Conservation (phyloP, 1,284 basidiomycete species). For the Hortiboletus rubellus region DNA sequence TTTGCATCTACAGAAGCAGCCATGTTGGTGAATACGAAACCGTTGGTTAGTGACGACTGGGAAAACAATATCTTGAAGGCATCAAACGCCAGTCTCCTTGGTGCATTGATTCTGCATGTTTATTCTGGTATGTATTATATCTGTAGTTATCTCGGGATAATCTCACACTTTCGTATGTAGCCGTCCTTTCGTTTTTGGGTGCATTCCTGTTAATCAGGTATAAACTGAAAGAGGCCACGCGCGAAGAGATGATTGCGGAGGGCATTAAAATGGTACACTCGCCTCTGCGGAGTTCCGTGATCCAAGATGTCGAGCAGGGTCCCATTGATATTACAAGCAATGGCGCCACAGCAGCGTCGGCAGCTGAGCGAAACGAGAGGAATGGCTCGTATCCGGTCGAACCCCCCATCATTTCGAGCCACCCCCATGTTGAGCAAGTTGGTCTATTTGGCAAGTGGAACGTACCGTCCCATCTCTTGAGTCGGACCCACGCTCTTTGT, state of each 20-base stretch:
- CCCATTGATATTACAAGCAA: not conserved
- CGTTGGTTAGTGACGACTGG: conserved; percentile 9
- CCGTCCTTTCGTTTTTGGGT: conserved; percentile 56
- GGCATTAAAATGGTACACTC: conserved; percentile 24
- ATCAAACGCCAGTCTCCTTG: conserved; percentile 49
- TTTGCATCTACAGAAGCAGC: conserved; percentile 59
- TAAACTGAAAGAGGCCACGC: conserved; percentile 52
- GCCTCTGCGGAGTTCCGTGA: conserved; percentile 10
- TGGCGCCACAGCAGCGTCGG: not conserved
- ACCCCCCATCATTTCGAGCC: conserved; percentile 39
- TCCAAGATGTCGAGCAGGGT: conserved; percentile 17
- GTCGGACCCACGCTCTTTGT: conserved; percentile 49
- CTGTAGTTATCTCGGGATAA: not conserved
- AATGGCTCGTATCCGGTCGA: conserved; percentile 11
- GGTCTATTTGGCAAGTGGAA: conserved; percentile 35
- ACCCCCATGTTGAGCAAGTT: conserved; percentile 47
- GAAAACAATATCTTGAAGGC: conserved; percentile 29
- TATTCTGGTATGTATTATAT: conserved; percentile 46
- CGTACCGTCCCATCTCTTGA: conserved; percentile 47
- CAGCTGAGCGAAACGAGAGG: not conserved
- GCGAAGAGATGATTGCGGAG: conserved; percentile 38
- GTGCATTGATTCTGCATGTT: conserved; percentile 53
- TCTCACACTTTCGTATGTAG: conserved; percentile 25
- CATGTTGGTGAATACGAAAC: conserved; percentile 46
- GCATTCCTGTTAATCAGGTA: conserved; percentile 61